phyloP scores from a whole-genome alignment of 192 early-diverging fungal species.

The Coemansia biformis region DNA sequence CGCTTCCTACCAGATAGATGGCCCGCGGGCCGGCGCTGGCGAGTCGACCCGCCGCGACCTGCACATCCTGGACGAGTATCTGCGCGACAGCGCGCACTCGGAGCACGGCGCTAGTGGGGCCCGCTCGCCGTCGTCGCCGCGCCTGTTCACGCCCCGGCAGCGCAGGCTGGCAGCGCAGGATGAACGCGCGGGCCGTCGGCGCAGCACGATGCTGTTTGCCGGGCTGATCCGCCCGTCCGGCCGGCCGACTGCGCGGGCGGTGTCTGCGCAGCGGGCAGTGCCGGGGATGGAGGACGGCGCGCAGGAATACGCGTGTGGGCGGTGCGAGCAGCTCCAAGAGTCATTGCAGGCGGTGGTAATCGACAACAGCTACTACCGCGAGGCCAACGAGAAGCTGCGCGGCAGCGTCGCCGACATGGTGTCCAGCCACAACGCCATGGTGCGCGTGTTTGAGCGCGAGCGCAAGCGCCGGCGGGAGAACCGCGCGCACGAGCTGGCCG shows the following conservation, averaged over 20 bases:
- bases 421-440: conserved; percentile 50
- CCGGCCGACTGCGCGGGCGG: not conserved
- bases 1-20: conserved; percentile 8
- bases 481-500: conserved; percentile 18
- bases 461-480: conserved; percentile 21
- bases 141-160: not conserved
- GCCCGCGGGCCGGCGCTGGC: not conserved
- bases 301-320: conserved; percentile 9
- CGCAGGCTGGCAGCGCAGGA: conserved; percentile 14
- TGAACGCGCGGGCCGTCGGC: conserved; percentile 28
- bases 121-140: not conserved
- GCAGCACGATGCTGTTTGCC: conserved; percentile 41
- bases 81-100: not conserved
- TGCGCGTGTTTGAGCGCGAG: conserved; percentile 41
- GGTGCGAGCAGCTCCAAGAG: conserved; percentile 37
- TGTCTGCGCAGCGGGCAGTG: not conserved
- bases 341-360: conserved; percentile 30
- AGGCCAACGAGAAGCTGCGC: conserved; percentile 48
- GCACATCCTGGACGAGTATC: conserved; percentile 5
- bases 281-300: not conserved
- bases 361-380: conserved; percentile 54
- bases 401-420: conserved; percentile 26
- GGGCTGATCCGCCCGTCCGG: conserved; percentile 26
- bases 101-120: not conserved
- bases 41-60: not conserved